phyloP scores from a whole-genome alignment of 768 basidiomycete species.

The Calocera viscosa region DNA sequence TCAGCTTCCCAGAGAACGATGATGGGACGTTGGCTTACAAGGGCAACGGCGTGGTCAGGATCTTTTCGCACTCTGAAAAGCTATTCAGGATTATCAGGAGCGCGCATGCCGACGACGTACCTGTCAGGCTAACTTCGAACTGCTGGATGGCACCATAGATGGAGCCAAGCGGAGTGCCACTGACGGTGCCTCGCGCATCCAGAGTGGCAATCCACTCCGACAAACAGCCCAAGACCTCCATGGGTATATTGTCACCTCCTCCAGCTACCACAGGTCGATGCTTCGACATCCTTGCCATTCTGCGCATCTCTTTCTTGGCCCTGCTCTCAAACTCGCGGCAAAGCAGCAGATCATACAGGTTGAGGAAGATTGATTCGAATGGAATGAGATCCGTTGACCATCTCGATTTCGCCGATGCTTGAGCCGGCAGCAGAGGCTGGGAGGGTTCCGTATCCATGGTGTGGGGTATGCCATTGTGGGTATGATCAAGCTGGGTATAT shows the following conservation, averaged over 20 bases:
- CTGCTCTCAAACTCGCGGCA: neutral
- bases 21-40: constrained; percentile 36
- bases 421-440: constrained; percentile 28
- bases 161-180: constrained; percentile 42
- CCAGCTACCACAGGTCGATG: constrained; percentile 28
- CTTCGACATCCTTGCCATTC: constrained; percentile 17
- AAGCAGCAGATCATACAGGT: neutral
- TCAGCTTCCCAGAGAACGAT: neutral
- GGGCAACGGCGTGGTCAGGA: constrained; percentile 51
- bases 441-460: constrained; percentile 27
- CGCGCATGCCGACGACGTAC: constrained; percentile 25
- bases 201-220: constrained; percentile 48
- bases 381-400: constrained; percentile 23
- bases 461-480: neutral
- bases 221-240: constrained; percentile 43
- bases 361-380: constrained; percentile 16
- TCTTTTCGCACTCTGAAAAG: constrained; percentile 31
- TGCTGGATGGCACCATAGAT: constrained; percentile 39
- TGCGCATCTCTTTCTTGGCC: neutral
- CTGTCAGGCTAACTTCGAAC: constrained; percentile 42
- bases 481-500: neutral
- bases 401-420: constrained; percentile 8
- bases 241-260: constrained; percentile 44
- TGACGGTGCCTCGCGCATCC: constrained; percentile 47
- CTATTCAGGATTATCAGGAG: neutral